Evolutionary conservation across 2,329 filamentous ascomycete genomes (phyloP).

Genomic region (Talaromyces verruculosus): DNA sequence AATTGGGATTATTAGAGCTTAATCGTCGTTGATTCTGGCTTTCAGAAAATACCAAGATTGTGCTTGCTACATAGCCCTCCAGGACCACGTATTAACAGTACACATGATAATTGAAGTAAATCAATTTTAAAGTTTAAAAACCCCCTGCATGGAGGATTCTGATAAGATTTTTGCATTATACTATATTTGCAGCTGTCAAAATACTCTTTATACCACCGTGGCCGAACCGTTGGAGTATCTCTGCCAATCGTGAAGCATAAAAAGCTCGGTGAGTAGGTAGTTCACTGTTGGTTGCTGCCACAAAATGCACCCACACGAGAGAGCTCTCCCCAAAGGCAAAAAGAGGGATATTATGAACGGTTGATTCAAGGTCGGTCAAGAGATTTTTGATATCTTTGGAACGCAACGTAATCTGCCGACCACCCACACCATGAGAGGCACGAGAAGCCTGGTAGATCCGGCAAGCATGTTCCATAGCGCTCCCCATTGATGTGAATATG

Average conservation of each 20-base stretch:
- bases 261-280: not conserved
- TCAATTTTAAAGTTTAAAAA: not conserved
- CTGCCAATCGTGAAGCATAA: not conserved
- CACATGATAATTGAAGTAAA: not conserved
- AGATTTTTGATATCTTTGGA: not conserved
- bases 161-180: too few relatives aligned
- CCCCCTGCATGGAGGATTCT: too few relatives aligned
- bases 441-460: not conserved
- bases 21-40: not conserved
- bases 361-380: not conserved
- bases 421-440: not conserved
- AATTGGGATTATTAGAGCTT: not conserved
- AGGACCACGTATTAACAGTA: not conserved
- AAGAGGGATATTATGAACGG: not conserved
- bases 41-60: not conserved
- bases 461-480: not conserved
- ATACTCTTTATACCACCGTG: not conserved
- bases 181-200: not conserved
- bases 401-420: not conserved
- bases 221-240: not conserved
- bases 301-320: not conserved
- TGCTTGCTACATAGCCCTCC: not conserved
- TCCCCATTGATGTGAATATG: not conserved
- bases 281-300: not conserved
- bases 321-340: not conserved